These are phyloP conservation scores for Rhizopogon roseolus DNA, from an alignment of 768 basidiomycete species.

Conservation along the genomic window DNA sequence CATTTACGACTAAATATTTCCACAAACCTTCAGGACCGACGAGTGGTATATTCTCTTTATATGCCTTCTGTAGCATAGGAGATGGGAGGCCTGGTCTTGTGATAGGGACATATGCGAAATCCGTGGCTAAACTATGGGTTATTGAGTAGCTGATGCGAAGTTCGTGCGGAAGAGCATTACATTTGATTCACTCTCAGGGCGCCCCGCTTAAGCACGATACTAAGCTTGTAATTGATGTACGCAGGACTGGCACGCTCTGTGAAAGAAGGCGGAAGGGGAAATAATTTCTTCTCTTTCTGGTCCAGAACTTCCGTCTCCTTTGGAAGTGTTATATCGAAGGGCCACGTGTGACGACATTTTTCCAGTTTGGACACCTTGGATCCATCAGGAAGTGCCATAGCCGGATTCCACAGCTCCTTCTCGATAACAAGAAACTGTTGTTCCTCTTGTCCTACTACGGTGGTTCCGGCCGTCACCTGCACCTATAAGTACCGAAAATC, in stretches of 20 bases:
- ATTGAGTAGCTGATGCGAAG: not conserved
- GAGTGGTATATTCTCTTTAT: slow-evolving; percentile 25
- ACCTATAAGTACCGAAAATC: not conserved
- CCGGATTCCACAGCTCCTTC: slow-evolving; percentile 37
- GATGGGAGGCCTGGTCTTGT: slow-evolving; percentile 31
- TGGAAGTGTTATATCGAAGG: slow-evolving; percentile 45
- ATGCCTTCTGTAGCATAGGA: slow-evolving; percentile 30
- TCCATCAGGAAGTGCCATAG: slow-evolving; percentile 17
- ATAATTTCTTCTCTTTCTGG: slow-evolving; percentile 30
- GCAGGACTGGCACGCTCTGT: slow-evolving; percentile 50
- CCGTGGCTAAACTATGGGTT: slow-evolving; percentile 24
- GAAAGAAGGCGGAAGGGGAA: slow-evolving; percentile 48
- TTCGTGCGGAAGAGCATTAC: not conserved
- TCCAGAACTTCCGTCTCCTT: slow-evolving; percentile 34
- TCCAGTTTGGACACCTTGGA: slow-evolving; percentile 30
- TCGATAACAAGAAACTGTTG: slow-evolving; percentile 39
- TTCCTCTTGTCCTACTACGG: slow-evolving; percentile 54
- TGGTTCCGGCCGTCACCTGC: slow-evolving; percentile 44
- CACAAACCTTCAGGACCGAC: slow-evolving; percentile 28
- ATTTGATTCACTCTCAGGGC: slow-evolving; percentile 45
- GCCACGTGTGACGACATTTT: slow-evolving; percentile 42
- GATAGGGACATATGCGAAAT: slow-evolving; percentile 29
- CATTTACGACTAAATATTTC: not conserved
- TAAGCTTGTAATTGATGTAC: slow-evolving; percentile 52
- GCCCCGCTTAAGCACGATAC: slow-evolving; percentile 45